Percentiles rank a stretch among this genome's conserved stretches.
These are phyloP conservation scores for Yarrowia sp. DNA, from an alignment of 805 yeast genomes.

Conservation along the genomic window DNA sequence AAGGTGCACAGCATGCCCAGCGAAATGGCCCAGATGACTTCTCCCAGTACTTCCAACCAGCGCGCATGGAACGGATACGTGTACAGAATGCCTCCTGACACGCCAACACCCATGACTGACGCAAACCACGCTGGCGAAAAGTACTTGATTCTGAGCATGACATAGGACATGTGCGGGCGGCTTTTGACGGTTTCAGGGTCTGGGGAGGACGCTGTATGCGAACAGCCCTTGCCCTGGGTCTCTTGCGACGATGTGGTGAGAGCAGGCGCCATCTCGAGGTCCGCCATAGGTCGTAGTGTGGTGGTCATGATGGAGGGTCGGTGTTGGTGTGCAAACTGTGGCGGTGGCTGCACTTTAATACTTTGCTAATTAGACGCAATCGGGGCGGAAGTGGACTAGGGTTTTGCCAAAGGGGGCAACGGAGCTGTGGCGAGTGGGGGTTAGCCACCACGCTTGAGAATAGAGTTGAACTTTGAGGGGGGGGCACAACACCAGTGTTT, in stretches of 20 bases:
- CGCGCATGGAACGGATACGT: constrained; percentile 68
- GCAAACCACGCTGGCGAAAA: constrained; percentile 61
- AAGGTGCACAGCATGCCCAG: constrained; percentile 54
- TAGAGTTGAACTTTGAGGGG: neutral
- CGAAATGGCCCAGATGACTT: constrained; percentile 68
- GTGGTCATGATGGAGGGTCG: neutral
- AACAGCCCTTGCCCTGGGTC: constrained; percentile 14
- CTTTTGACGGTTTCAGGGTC: neutral
- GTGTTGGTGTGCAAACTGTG: constrained; percentile 14
- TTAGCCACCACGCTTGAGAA: constrained; percentile 3
- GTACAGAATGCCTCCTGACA: constrained; percentile 66
- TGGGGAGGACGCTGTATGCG: neutral
- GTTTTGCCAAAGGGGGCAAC: constrained; percentile 5
- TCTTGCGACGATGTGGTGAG: constrained; percentile 13
- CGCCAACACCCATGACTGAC: constrained; percentile 86
- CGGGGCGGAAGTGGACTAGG: constrained; percentile 8
- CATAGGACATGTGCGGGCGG: constrained; percentile 32
- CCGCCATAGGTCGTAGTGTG: constrained; percentile 1
- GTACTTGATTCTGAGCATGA: constrained; percentile 42
- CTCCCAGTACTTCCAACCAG: constrained; percentile 66
- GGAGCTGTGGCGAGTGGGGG: constrained; percentile 37
- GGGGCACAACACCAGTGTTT: neutral
- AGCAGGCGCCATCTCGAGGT: constrained; percentile 31
- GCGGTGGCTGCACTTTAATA: constrained; percentile 39
- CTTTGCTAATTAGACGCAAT: constrained; percentile 34